Evolutionary conservation across 108 stramenopile genomes (phyloP), one percentile per base, ranked within the genome.

Genomic region (Fragilaria crotonensis): DNA sequence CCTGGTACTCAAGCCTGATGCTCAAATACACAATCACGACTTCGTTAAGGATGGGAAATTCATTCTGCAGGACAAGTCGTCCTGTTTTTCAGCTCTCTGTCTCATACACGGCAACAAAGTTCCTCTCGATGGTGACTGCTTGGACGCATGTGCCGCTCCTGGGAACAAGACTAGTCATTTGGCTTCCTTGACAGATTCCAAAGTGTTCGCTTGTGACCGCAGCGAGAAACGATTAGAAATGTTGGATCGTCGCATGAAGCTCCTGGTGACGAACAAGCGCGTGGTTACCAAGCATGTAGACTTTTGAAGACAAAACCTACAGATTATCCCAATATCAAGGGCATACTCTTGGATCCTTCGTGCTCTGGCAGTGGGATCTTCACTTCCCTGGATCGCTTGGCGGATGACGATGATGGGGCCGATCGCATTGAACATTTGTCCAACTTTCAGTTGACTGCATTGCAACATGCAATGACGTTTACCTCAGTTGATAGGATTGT

Each of bases 91-190:
- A 1, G 96, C 96, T 25, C 66, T 97, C 18, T 94, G 83, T 23
- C 66, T 99, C 64, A 75, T 85, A 26, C 71, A 72, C 59, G 85
- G 85, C 45, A 71, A 57, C 0, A 50, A 54, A 48, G 9, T 31
- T 21, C 20, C 53, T 28, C 4, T 44, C 28, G 27, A 62, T 4
- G 74, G 67, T 23, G 83, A 88, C 57, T 79, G 77, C 20, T 77
- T 99, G 31, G 99, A 99, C 72, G 99, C 99, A n/a, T 97, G 96
- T 66, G 93, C 97, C 14, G 97, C 99, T 26, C 99, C 99, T 1
- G 99, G 99, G 0, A 99, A 98, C 67, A 99, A 99, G 66, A 98
- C 99, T 18, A 83, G 87, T 57, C 99, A 99, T 73, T 79, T 96
- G 52, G 96, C 97, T n/a, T 79, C 96, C 11, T 58, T 95, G 45